Evolutionary conservation across 805 yeast species (phyloP).

Genomic region (Lachancea meyersii): DNA sequence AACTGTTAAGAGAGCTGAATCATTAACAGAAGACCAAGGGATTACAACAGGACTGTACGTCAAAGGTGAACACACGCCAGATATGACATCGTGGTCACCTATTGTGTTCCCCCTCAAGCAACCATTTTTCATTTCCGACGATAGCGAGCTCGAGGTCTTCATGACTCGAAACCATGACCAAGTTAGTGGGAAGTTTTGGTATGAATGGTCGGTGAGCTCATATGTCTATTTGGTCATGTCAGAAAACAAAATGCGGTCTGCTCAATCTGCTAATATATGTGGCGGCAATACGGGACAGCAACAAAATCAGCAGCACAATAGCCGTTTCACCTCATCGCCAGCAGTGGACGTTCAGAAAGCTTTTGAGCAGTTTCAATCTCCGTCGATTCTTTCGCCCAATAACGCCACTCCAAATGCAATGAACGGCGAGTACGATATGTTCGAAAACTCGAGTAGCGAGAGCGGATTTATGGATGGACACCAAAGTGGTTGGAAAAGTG

Average conservation of each 20-base stretch:
- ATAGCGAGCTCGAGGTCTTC: slow-evolving; percentile 47
- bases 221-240: slow-evolving; percentile 39
- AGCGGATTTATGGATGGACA: slow-evolving; percentile 11
- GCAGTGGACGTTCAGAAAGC: slow-evolving; percentile 6
- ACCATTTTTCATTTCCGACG: slow-evolving; percentile 48
- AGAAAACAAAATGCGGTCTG: slow-evolving; percentile 11
- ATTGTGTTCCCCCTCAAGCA: slow-evolving; percentile 52
- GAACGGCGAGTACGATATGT: slow-evolving; percentile 7
- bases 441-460: slow-evolving; percentile 2
- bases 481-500: slow-evolving; percentile 29
- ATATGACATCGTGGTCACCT: slow-evolving; percentile 64
- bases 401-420: slow-evolving; percentile 1
- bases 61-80: slow-evolving; percentile 33
- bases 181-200: slow-evolving; percentile 47
- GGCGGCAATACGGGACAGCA: neutral
- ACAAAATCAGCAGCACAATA: neutral
- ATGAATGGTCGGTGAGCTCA: slow-evolving; percentile 58
- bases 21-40: slow-evolving; percentile 1
- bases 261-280: neutral
- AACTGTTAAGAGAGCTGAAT: slow-evolving; percentile 16
- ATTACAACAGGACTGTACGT: neutral
- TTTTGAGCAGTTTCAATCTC: slow-evolving; percentile 9
- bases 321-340: slow-evolving; percentile 2
- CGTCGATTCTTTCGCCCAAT: neutral
- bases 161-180: slow-evolving; percentile 41